phyloP scores from a whole-genome alignment of 345 rosid species.

The Brassica rapa region DNA sequence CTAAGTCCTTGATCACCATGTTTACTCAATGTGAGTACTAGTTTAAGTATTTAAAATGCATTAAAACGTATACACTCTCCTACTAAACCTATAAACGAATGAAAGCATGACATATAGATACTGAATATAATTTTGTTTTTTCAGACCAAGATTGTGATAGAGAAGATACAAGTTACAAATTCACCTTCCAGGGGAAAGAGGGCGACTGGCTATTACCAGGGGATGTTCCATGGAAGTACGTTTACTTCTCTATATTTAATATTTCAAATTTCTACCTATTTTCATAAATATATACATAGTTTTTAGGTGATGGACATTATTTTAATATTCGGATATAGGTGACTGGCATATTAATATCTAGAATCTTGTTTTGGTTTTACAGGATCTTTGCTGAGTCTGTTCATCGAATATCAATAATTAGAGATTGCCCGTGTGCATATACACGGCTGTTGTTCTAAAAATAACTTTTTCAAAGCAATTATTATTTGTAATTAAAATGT shows the following conservation, averaged over 20 bases:
- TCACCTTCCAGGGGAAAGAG: constrained; percentile 60
- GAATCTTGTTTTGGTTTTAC: constrained; percentile 27
- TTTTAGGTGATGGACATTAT: not conserved
- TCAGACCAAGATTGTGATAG: constrained; percentile 25
- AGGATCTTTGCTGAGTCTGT: constrained; percentile 54
- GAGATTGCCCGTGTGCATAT: not conserved
- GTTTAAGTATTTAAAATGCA: not conserved
- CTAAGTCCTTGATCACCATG: constrained; percentile 50
- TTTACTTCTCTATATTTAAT: constrained; percentile 6
- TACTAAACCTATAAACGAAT: not conserved
- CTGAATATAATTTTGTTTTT: not conserved
- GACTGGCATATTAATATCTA: not conserved
- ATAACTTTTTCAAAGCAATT: too few species aligned
- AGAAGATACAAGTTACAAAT: constrained; percentile 34
- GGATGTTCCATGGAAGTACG: constrained; percentile 77
- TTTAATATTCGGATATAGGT: not conserved
- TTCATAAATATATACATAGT: too few species aligned
- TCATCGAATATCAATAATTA: constrained; percentile 45
- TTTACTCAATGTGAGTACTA: constrained; percentile 48
- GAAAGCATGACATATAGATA: not conserved
- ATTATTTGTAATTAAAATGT: not conserved
- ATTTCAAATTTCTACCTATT: not conserved
- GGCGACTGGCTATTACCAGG: constrained; percentile 63
- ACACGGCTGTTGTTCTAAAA: not conserved
- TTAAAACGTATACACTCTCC: not conserved